These are phyloP conservation scores for Aspergillus fischeri DNA, from an alignment of 2,329 filamentous ascomycete species.

Conservation along the genomic window DNA sequence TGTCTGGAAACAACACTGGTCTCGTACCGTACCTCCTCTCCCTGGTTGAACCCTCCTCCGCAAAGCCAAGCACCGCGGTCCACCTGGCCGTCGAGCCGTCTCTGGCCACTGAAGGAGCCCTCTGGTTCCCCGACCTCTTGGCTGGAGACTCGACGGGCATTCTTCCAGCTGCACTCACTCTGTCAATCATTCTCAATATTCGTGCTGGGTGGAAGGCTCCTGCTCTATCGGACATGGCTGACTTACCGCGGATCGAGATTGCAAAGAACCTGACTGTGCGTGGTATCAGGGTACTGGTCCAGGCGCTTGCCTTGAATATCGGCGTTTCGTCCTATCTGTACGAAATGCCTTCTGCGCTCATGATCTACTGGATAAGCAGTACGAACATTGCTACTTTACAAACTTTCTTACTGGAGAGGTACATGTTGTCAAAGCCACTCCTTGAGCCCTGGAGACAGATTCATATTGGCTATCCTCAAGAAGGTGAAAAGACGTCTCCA, in stretches of 20 bases:
- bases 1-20: constrained; percentile 43
- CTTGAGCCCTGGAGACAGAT: constrained; percentile 29
- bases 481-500: background rate
- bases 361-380: constrained; percentile 51
- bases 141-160: constrained; percentile 48
- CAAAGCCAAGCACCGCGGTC: constrained; percentile 15
- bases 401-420: constrained; percentile 34
- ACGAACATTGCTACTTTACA: constrained; percentile 41
- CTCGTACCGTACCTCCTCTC: constrained; percentile 37
- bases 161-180: constrained; percentile 48
- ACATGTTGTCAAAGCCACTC: constrained; percentile 34
- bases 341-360: constrained; percentile 42
- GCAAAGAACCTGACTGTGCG: constrained; percentile 18
- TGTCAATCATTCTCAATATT: constrained; percentile 48
- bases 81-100: constrained; percentile 42
- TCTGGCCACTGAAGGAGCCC: constrained; percentile 53
- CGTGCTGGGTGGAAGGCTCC: constrained; percentile 25
- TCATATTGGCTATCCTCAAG: constrained; percentile 24
- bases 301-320: constrained; percentile 38
- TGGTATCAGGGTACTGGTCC: constrained; percentile 28
- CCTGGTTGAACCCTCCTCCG: constrained; percentile 14
- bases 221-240: constrained; percentile 17
- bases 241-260: constrained; percentile 26
- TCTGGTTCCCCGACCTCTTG: constrained; percentile 59
- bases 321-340: constrained; percentile 27